Evolutionary conservation across 2,329 filamentous ascomycete genomes (phyloP).

Genomic region (Podosphaera leucotricha): DNA sequence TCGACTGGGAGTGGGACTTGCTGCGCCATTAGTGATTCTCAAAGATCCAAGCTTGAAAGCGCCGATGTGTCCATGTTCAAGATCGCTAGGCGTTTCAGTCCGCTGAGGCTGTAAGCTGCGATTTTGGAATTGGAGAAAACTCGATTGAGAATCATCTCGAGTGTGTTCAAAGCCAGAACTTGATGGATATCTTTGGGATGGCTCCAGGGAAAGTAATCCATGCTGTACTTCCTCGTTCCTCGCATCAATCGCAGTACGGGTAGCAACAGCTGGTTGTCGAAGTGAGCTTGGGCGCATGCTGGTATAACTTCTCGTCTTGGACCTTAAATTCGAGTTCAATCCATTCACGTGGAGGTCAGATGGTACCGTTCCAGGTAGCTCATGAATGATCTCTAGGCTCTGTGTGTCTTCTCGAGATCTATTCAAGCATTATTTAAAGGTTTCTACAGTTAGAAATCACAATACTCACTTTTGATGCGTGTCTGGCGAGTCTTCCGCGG

Average conservation of each 20-base stretch:
- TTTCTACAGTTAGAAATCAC: not conserved
- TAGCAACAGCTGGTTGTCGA: slow-evolving; percentile 14
- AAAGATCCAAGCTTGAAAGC: slow-evolving; percentile 38
- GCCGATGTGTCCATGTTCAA: slow-evolving; percentile 34
- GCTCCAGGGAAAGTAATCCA: slow-evolving; percentile 1
- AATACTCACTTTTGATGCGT: not conserved
- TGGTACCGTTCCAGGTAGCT: not conserved
- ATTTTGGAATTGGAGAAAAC: not conserved
- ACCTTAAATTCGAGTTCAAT: slow-evolving; percentile 3
- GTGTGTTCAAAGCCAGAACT: not conserved
- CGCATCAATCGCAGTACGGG: slow-evolving; percentile 6
- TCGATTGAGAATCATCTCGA: slow-evolving; percentile 3
- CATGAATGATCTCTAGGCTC: not conserved
- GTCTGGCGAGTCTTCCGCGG: not conserved
- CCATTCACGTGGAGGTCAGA: not conserved
- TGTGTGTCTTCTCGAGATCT: not conserved
- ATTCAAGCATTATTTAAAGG: not conserved
- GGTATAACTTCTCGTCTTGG: slow-evolving; percentile 9
- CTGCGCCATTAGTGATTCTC: slow-evolving; percentile 35
- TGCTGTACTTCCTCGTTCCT: slow-evolving; percentile 5
- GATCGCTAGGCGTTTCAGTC: slow-evolving; percentile 25
- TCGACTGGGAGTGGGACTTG: slow-evolving; percentile 25
- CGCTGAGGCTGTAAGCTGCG: slow-evolving; percentile 5
- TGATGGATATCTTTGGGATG: slow-evolving; percentile 3
- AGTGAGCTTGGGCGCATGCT: slow-evolving; percentile 14